Conservation (phyloP, 331 rosid species). For the Spiraea crenata region DNA sequence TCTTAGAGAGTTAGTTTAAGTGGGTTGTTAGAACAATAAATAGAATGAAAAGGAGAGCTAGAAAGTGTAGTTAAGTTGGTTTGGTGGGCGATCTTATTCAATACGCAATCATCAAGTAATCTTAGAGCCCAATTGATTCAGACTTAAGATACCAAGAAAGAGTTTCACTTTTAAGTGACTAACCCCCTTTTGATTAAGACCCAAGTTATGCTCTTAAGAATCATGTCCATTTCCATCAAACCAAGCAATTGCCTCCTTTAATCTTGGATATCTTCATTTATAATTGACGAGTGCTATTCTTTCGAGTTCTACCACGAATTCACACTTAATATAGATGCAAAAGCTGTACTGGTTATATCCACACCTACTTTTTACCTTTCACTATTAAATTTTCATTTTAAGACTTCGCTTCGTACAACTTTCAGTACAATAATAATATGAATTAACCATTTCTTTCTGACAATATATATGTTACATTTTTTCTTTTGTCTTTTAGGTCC, state of each 20-base stretch:
- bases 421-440: no score
- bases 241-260: constrained; percentile 25
- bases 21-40: not conserved
- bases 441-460: not conserved
- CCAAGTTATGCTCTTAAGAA: constrained; percentile 27
- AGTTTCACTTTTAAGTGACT: constrained; percentile 11
- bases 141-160: constrained; percentile 13
- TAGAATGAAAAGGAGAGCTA: constrained; percentile 2
- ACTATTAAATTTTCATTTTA: no score
- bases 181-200: constrained; percentile 35
- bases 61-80: constrained; percentile 5
- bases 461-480: not conserved
- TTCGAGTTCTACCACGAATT: no score
- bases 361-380: no score
- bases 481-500: not conserved
- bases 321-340: no score
- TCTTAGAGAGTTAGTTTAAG: not conserved
- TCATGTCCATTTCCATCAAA: constrained; percentile 18
- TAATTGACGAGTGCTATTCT: no score
- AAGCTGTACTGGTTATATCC: no score
- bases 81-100: constrained; percentile 29
- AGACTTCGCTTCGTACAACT: no score
- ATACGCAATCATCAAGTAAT: constrained; percentile 11
- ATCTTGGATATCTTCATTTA: not conserved
- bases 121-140: constrained; percentile 3